A percentile compares a stretch with the other conserved stretches of the same genome.
Evolutionary conservation across 768 basidiomycete species (phyloP).

Genomic region (Obba rivulosa): DNA sequence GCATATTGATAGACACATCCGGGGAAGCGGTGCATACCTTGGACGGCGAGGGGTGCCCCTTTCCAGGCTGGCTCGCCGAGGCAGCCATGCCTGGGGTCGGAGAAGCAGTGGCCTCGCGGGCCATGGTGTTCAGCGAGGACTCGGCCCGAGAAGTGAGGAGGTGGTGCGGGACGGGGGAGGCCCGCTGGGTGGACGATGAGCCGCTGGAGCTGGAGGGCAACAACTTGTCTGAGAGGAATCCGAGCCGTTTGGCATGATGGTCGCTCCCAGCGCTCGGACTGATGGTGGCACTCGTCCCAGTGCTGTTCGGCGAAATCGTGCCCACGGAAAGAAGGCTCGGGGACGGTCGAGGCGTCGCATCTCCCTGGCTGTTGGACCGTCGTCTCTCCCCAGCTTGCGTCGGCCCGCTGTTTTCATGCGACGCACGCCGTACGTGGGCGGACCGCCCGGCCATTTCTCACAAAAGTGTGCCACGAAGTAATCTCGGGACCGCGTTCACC

Average conservation of each 20-base stretch:
- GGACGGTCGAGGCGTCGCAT: constrained; percentile 9
- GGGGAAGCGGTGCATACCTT: constrained; percentile 20
- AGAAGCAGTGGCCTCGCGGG: constrained; percentile 20
- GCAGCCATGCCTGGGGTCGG: constrained; percentile 20
- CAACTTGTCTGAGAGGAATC: constrained; percentile 21
- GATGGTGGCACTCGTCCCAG: not conserved
- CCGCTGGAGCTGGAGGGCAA: constrained; percentile 13
- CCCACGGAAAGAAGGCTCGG: not conserved
- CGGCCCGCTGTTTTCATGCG: constrained; percentile 1
- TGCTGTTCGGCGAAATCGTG: not conserved
- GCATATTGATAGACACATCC: constrained; percentile 2
- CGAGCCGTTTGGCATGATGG: constrained; percentile 11
- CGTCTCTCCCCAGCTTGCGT: constrained; percentile 4
- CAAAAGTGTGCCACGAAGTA: no score
- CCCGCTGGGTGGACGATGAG: constrained; percentile 9
- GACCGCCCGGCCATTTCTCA: constrained; percentile 3
- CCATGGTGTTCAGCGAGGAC: constrained; percentile 13
- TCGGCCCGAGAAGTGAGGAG: constrained; percentile 17
- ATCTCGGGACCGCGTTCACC: no score
- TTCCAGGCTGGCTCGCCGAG: constrained; percentile 12
- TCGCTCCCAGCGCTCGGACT: constrained; percentile 2
- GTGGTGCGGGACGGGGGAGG: constrained; percentile 12
- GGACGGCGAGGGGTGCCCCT: constrained; percentile 25
- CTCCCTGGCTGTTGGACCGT: constrained; percentile 13
- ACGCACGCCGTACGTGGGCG: constrained; percentile 1